These are phyloP conservation scores for Hyphopichia buzzinii DNA, from an alignment of 1,139 yeast species.

Conservation along the genomic window DNA sequence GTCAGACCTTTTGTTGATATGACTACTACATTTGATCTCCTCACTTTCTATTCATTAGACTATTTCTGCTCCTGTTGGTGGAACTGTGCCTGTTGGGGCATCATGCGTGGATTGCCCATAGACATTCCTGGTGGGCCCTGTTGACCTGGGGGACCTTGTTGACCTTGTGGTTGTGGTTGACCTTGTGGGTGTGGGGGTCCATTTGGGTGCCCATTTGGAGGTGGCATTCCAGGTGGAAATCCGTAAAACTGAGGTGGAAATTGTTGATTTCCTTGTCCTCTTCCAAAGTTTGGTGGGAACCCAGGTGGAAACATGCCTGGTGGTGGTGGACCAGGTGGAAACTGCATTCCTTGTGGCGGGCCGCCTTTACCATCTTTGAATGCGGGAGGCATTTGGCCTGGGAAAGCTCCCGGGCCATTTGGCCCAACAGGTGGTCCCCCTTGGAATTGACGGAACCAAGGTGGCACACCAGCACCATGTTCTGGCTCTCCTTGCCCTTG, in stretches of 20 bases:
- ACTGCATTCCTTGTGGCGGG: conserved; percentile 8
- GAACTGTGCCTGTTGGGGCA: conserved; percentile 6
- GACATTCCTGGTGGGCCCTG: conserved; percentile 18
- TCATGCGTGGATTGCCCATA: conserved; percentile 10
- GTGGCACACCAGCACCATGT: conserved; percentile 6
- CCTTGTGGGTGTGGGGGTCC: conserved; percentile 1
- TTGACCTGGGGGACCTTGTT: conserved; percentile 24
- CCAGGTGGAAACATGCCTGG: conserved; percentile 37
- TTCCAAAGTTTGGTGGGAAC: conserved; percentile 15
- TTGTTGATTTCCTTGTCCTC: conserved; percentile 21
- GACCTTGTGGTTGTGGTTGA: not conserved
- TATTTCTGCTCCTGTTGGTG: conserved; percentile 11
- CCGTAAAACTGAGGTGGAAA: conserved; percentile 9
- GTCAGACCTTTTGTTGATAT: no score
- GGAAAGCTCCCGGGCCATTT: conserved; percentile 5
- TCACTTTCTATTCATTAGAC: no score
- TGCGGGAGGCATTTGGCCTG: conserved; percentile 9
- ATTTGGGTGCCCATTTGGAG: conserved; percentile 3
- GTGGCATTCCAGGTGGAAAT: conserved; percentile 5
- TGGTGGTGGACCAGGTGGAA: conserved; percentile 18
- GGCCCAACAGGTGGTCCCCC: conserved; percentile 6
- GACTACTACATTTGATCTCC: no score
- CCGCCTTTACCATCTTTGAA: not conserved
- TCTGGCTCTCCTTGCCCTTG: not conserved
- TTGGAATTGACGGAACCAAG: conserved; percentile 8